phyloP scores from a whole-genome alignment of 495 filamentous ascomycete genomes.

The Beverwykella pulmonaria region DNA sequence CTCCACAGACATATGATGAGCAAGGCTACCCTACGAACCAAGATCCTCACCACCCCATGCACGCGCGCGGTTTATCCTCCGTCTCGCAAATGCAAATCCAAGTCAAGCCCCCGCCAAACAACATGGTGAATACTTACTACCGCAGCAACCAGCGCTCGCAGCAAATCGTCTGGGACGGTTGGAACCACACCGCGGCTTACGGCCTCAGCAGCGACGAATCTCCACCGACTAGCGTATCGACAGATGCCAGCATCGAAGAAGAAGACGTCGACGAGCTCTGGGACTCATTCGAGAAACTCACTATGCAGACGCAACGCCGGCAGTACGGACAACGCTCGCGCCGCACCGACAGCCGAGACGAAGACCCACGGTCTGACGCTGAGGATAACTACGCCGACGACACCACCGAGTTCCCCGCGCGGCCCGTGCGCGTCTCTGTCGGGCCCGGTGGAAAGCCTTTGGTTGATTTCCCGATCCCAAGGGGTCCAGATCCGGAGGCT shows the following conservation, averaged over 20 bases:
- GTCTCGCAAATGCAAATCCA: constrained; percentile 35
- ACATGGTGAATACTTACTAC: constrained; percentile 5
- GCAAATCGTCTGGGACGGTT: constrained; percentile 34
- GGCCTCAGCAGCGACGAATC: constrained; percentile 21
- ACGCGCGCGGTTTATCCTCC: constrained; percentile 36
- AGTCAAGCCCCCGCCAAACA: constrained; percentile 19
- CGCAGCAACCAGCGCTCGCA: constrained; percentile 18
- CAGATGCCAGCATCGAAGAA: constrained; percentile 25
- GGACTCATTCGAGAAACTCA: constrained; percentile 19
- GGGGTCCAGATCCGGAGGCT: constrained; percentile 33
- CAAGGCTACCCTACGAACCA: constrained; percentile 31
- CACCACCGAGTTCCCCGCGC: neutral
- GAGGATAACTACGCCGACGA: constrained; percentile 23
- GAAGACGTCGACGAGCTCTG: constrained; percentile 34
- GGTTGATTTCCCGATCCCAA: constrained; percentile 34
- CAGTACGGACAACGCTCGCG: constrained; percentile 11
- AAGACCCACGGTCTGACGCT: constrained; percentile 25
- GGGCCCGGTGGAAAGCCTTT: constrained; percentile 31
- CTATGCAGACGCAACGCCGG: neutral
- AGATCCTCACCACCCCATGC: constrained; percentile 29
- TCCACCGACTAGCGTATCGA: constrained; percentile 19
- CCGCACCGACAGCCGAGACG: constrained; percentile 11
- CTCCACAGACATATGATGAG: constrained; percentile 34
- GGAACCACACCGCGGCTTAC: constrained; percentile 31
- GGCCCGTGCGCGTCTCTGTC: constrained; percentile 13